Conservation (phyloP, 306 rosid genomes). For the Fragaria iinumae region DNA sequence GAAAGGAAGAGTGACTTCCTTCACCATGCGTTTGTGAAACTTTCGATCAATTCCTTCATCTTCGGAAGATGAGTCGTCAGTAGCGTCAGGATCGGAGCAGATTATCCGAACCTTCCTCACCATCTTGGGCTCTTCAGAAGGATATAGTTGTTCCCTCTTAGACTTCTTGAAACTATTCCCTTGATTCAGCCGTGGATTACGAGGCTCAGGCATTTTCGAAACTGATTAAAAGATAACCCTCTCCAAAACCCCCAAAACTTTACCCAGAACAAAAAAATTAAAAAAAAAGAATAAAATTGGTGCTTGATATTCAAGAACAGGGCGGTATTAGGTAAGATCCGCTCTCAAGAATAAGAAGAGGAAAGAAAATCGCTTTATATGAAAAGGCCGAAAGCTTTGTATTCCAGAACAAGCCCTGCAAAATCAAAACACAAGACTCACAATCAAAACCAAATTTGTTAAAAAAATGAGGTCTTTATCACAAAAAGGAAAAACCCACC, state of each 20-base stretch:
- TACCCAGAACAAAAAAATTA: neutral
- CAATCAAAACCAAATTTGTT: neutral
- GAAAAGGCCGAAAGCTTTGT: conserved; percentile 60
- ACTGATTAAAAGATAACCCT: conserved; percentile 1
- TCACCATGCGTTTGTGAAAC: conserved; percentile 22
- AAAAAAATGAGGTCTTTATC: neutral
- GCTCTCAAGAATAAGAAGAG: conserved; percentile 69
- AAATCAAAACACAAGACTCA: neutral
- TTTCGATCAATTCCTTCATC: conserved; percentile 39
- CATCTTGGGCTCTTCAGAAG: conserved; percentile 18
- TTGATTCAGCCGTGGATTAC: conserved; percentile 23
- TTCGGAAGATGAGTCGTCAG: conserved; percentile 67
- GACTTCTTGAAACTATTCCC: conserved; percentile 8
- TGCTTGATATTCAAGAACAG: conserved; percentile 22
- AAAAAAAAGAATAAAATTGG: neutral
- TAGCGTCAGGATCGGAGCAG: conserved; percentile 64
- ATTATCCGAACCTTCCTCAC: conserved; percentile 55
- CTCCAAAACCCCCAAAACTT: conserved; percentile 33
- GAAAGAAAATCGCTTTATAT: conserved; percentile 48
- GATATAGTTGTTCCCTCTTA: conserved; percentile 8
- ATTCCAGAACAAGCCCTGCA: conserved; percentile 77
- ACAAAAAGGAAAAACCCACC: neutral
- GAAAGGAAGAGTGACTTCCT: conserved; percentile 40
- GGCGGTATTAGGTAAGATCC: conserved; percentile 46
- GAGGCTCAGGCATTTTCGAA: conserved; percentile 35